Conservation (phyloP, 169 alveolate genomes). For the Eimeria maxima region DNA sequence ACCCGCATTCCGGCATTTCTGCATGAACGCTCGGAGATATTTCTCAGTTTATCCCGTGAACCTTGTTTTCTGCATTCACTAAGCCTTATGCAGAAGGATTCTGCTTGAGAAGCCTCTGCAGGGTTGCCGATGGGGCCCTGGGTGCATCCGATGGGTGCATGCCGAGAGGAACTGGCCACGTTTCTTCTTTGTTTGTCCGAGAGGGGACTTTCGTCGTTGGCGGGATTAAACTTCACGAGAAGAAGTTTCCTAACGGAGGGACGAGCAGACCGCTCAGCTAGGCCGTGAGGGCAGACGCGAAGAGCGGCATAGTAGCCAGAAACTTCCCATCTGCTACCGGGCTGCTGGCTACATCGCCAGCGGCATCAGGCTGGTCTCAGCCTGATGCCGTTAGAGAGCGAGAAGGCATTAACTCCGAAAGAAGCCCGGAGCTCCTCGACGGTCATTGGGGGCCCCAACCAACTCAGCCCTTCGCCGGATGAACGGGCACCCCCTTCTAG, state of each 20-base stretch:
- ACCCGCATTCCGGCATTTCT: neutral
- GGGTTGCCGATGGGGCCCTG: neutral
- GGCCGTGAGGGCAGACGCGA: slow-evolving; percentile 27
- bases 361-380: neutral
- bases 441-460: slow-evolving; percentile 26
- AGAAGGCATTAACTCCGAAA: neutral
- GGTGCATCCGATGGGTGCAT: neutral
- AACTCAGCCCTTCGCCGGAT: neutral
- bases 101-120: neutral
- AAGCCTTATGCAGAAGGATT: neutral
- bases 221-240: neutral
- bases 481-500: neutral
- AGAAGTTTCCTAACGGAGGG: neutral
- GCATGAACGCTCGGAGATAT: neutral
- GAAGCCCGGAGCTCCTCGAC: slow-evolving; percentile 42
- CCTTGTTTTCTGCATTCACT: neutral
- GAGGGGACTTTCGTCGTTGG: neutral
- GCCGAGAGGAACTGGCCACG: neutral
- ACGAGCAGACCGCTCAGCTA: neutral
- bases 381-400: slow-evolving; percentile 63
- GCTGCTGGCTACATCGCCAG: slow-evolving; percentile 44
- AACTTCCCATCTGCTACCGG: neutral
- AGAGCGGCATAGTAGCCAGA: neutral
- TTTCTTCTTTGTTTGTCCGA: neutral
- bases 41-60: neutral